phyloP scores from a whole-genome alignment of 768 basidiomycete genomes.

The Scleroderma citrinum region DNA sequence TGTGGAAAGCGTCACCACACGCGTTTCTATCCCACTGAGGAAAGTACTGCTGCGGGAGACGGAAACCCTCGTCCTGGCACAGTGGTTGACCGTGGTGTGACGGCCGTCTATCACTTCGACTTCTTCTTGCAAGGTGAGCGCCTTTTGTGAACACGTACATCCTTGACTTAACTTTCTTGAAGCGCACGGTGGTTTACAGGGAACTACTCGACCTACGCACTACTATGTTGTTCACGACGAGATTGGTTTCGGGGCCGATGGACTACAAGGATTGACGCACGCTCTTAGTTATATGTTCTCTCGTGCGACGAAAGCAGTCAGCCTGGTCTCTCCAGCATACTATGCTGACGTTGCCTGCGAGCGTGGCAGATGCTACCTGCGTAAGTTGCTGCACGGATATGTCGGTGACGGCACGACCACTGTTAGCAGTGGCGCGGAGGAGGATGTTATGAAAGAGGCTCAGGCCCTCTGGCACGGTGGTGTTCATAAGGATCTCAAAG shows the following conservation, averaged over 20 bases:
- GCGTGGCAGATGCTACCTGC: conserved; percentile 47
- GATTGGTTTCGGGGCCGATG: conserved; percentile 42
- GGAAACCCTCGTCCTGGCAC: conserved; percentile 51
- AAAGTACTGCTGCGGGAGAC: conserved; percentile 34
- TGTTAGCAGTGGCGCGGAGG: conserved; percentile 36
- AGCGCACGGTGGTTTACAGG: conserved; percentile 43
- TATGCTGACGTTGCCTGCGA: conserved; percentile 49
- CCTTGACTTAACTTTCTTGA: not conserved
- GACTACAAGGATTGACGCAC: conserved; percentile 51
- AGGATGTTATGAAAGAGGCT: conserved; percentile 52
- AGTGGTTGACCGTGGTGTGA: conserved; percentile 50
- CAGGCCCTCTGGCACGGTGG: conserved; percentile 49
- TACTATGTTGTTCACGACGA: conserved; percentile 54
- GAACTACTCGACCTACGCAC: conserved; percentile 47
- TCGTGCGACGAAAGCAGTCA: conserved; percentile 47
- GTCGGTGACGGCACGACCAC: conserved; percentile 22
- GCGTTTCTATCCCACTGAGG: conserved; percentile 48
- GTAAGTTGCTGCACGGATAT: conserved; percentile 40
- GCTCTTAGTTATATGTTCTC: conserved; percentile 51
- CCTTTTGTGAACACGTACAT: not conserved
- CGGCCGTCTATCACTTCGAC: conserved; percentile 49
- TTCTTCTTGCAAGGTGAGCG: conserved; percentile 47
- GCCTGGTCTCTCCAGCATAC: conserved; percentile 32
- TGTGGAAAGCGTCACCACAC: conserved; percentile 58
- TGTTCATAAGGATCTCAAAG: conserved; percentile 48